These are phyloP conservation scores for Fonsecaea nubica DNA, from an alignment of 2,329 filamentous ascomycete genomes.

Conservation along the genomic window DNA sequence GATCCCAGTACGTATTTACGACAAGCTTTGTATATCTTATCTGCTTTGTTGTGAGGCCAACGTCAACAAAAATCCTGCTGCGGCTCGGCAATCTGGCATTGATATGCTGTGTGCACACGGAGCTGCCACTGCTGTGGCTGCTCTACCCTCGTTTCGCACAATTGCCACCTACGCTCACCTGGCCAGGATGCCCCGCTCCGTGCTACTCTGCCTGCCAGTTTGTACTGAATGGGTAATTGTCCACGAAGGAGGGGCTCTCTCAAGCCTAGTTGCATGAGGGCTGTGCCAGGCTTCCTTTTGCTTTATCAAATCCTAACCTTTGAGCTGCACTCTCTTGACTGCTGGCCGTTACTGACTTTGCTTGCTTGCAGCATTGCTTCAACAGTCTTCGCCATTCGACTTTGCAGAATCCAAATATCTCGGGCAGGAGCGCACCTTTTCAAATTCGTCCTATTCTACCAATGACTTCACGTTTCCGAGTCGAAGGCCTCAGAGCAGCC, in stretches of 20 bases:
- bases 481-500: constrained; percentile 26
- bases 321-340: constrained; percentile 36
- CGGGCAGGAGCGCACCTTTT: constrained; percentile 45
- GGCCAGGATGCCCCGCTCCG: constrained; percentile 39
- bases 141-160: constrained; percentile 24
- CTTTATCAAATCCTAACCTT: constrained; percentile 36
- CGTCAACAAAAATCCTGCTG: constrained; percentile 4
- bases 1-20: constrained; percentile 35
- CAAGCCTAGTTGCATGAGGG: constrained; percentile 33
- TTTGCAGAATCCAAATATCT: constrained; percentile 51
- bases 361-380: constrained; percentile 44
- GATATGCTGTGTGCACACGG: constrained; percentile 31
- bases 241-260: constrained; percentile 26
- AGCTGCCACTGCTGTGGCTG: constrained; percentile 22
- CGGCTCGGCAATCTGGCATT: constrained; percentile 35
- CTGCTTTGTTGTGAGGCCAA: background rate
- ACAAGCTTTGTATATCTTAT: constrained; percentile 13
- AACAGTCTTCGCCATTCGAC: constrained; percentile 48
- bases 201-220: constrained; percentile 36
- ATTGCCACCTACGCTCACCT: constrained; percentile 32
- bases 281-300: constrained; percentile 35
- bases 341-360: constrained; percentile 38
- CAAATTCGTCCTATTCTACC: constrained; percentile 42
- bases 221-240: constrained; percentile 35
- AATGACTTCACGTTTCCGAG: constrained; percentile 35